Evolutionary conservation across 257 asterid genomes (phyloP), one percentile per base, ranked within the genome.

Genomic region (Handroanthus guayacan): DNA sequence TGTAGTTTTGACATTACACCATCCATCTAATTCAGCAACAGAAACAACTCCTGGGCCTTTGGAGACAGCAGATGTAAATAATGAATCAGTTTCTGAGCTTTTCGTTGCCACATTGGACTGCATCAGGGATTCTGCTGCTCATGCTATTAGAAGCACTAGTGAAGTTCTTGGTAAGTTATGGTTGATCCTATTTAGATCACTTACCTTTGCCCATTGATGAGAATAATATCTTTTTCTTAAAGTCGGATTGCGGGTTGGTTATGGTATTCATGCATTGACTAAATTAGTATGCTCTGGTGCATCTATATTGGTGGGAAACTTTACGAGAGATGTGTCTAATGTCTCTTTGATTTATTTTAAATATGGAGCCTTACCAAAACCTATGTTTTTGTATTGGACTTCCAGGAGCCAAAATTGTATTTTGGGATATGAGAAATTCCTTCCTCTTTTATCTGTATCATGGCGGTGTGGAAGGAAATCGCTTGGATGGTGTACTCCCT

Each of bases 361-460:
- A 25, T 37, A 25, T 63, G 64, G 68, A 62, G n/a, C 65, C 72
- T 51, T 67, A 50, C 50, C 47, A 84, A 43, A 63, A 36, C 56
- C 81, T 47, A 31, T 56, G 20, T 62, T 56, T 57, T 71, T 82
- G 67, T 76, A 2, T 67, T 76, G 50, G 48, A 84, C 65, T 78
- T 81, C 58, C 85, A 95, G 99, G 99, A 17, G 80, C 92, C 72
- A 90, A 89, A 80, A 87, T 95, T 85, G 92, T 95, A 75, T 95
- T 93, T 84, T 95, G 94, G 97, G 99, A 95, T 82, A 76, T 95
- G 87, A 91, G 97, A 75, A 96, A 93, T 75, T 80, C 97, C 67
- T 93, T 91, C 78, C 78, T 95, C 20, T 78, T 81, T 70, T 75
- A 81, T 82, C 82, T 93, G 70, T 95, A 93, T 87, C 89, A 81